Evolutionary conservation across 2,329 filamentous ascomycete species (phyloP).

Genomic region (Fusarium dimerum): DNA sequence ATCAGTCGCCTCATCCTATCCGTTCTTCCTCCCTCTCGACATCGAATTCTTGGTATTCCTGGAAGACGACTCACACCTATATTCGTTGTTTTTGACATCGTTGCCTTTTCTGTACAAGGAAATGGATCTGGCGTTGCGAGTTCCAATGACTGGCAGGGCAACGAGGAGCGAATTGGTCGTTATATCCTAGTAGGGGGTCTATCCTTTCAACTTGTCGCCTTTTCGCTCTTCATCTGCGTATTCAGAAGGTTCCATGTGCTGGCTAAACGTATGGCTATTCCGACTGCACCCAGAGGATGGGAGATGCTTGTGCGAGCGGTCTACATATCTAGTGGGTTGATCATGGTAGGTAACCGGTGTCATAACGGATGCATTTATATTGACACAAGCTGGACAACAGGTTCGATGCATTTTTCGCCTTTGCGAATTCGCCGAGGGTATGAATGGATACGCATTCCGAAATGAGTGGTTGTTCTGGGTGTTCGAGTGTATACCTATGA

Average conservation of each 20-base stretch:
- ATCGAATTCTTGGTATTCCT: slow-evolving; percentile 38
- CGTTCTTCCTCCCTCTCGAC: slow-evolving; percentile 35
- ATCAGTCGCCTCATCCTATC: slow-evolving; percentile 47
- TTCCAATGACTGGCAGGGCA: slow-evolving; percentile 44
- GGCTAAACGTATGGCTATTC: slow-evolving; percentile 21
- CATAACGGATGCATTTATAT: too few relatives aligned
- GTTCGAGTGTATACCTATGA: slow-evolving; percentile 51
- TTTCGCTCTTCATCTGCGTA: slow-evolving; percentile 42
- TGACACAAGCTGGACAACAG: slow-evolving; percentile 22
- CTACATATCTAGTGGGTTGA: slow-evolving; percentile 45
- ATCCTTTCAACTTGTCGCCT: slow-evolving; percentile 41
- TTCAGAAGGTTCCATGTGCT: slow-evolving; percentile 40
- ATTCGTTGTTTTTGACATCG: slow-evolving; percentile 47
- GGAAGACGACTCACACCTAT: slow-evolving; percentile 43
- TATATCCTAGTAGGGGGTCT: slow-evolving; percentile 45
- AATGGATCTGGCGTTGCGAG: slow-evolving; percentile 46
- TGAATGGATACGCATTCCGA: slow-evolving; percentile 49
- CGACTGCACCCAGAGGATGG: slow-evolving; percentile 37
- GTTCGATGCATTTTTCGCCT: slow-evolving; percentile 55
- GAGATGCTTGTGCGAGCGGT: slow-evolving; percentile 42
- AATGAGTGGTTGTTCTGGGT: slow-evolving; percentile 56
- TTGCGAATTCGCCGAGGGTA: slow-evolving; percentile 53
- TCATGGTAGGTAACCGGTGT: slow-evolving; percentile 40
- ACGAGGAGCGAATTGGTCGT: slow-evolving; percentile 38
- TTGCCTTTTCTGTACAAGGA: slow-evolving; percentile 47